Evolutionary conservation across 2,329 filamentous ascomycete genomes (phyloP).

Genomic region (Trichothecium sympodiale): DNA sequence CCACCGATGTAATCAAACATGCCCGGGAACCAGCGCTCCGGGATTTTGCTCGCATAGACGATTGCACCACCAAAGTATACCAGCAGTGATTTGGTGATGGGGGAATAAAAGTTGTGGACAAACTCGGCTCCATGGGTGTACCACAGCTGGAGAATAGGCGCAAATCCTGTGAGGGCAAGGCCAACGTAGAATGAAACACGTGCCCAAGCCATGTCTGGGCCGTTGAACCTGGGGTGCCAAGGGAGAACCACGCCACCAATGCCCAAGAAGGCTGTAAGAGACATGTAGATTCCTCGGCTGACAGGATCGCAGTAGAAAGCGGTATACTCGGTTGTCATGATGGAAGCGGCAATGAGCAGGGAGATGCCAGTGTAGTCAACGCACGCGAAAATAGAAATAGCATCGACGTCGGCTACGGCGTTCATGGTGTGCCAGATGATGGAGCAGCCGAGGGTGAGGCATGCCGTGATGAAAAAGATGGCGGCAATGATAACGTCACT

Average conservation of each 20-base stretch:
- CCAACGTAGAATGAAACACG: slow-evolving; percentile 87
- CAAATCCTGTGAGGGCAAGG: slow-evolving; percentile 76
- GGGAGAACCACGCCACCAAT: slow-evolving; percentile 82
- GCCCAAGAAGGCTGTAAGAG: slow-evolving; percentile 68
- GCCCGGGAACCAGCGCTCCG: slow-evolving; percentile 86
- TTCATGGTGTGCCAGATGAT: slow-evolving; percentile 99
- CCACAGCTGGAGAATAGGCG: slow-evolving; percentile 77
- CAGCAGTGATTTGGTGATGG: slow-evolving; percentile 68
- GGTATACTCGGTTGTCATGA: slow-evolving; percentile 97
- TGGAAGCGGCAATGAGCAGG: slow-evolving; percentile 84
- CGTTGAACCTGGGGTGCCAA: slow-evolving; percentile 94
- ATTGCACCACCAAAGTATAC: slow-evolving; percentile 80
- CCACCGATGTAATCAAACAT: slow-evolving; percentile 92
- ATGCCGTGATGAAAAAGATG: slow-evolving; percentile 91
- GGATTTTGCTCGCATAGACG: slow-evolving; percentile 84
- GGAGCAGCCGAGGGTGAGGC: slow-evolving; percentile 89
- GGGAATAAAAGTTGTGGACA: slow-evolving; percentile 84
- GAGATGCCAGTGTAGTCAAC: slow-evolving; percentile 98
- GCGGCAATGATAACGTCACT: slow-evolving; percentile 84
- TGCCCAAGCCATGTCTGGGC: slow-evolving; percentile 81
- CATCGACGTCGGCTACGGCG: slow-evolving; percentile 77
- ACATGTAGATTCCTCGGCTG: slow-evolving; percentile 79
- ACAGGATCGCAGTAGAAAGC: slow-evolving; percentile 95
- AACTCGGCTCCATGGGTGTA: slow-evolving; percentile 67
- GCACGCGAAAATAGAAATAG: slow-evolving; percentile 92